Evolutionary conservation across 805 yeast genomes (phyloP), one percentile per base, ranked within the genome.

Genomic region (Priceomyces medius): DNA sequence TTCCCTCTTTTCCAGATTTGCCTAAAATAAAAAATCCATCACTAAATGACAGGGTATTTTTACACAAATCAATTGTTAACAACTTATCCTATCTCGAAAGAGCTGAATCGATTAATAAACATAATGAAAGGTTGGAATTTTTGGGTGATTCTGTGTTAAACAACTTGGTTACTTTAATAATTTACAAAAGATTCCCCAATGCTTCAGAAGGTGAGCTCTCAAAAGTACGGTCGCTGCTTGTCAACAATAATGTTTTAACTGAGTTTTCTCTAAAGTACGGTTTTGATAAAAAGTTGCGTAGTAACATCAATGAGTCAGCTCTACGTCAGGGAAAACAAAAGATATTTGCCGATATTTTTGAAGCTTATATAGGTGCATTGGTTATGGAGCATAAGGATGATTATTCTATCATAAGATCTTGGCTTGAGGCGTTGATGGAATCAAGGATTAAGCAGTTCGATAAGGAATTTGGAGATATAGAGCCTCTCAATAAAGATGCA

Each of bases 301-400:
- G 74, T 40, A 73, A 75, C 49, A 69, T 74, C 24, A 79, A 77
- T 42, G 77, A 68, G 23, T 58, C 60, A 3, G 53, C 68, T 10
- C 69, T 74, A 40, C 58, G 63, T 20, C 65, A 68, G 24, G 86
- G 87, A 7, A 79, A 74, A 44, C 76, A 76, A 48, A 93, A 93
- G 56, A 68, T 85, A 3, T 76, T 76, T 54, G 96, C 98, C 0
- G 99, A 91, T 69, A 80, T 85, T 0, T 87, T 91, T 58, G 99
- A 93, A 63, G 97, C 98, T 0, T 91, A 91, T 51, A 74, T 93
- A 35, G 98, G 96, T 5, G 99, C 95, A 0, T 61, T 91, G 23
- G 74, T 76, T 6, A 68, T 79, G 17, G 95, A 86, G 47, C 67
- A 76, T 31, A 65, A 64, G 9, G 60, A 65, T 13, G 76, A 80